Conservation (phyloP, 2,329 filamentous ascomycete species). For the Decorospora gaudefroyi region DNA sequence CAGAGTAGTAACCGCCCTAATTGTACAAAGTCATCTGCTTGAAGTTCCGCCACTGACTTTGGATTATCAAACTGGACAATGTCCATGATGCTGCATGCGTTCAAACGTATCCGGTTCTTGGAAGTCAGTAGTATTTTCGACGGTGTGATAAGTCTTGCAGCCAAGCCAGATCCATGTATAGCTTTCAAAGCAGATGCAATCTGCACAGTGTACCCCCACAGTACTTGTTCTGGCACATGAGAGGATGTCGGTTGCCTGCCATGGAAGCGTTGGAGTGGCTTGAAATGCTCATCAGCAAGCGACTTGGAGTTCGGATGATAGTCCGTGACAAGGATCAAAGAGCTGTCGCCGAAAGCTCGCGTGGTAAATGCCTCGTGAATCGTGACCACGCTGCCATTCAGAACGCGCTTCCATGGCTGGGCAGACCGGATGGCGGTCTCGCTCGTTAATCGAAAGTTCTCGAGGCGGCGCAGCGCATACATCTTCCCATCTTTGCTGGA, state of each 20-base stretch:
- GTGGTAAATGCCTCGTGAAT: conserved; percentile 94
- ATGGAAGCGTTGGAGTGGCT: conserved; percentile 47
- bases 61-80: conserved; percentile 80
- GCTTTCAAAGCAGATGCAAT: conserved; percentile 84
- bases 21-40: conserved; percentile 83
- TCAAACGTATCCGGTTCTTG: conserved; percentile 86
- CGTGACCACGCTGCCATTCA: conserved; percentile 79
- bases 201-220: conserved; percentile 94
- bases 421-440: conserved; percentile 85
- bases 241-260: conserved; percentile 43
- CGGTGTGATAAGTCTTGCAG: conserved; percentile 81
- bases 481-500: conserved; percentile 85
- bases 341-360: conserved; percentile 89
- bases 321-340: conserved; percentile 89
- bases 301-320: conserved; percentile 93
- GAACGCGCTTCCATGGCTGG: conserved; percentile 85
- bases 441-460: conserved; percentile 86
- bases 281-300: conserved; percentile 78
- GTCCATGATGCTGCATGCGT: conserved; percentile 86
- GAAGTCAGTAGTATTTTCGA: conserved; percentile 89
- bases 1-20: conserved; percentile 85
- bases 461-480: conserved; percentile 85
- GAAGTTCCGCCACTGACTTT: conserved; percentile 72
- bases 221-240: conserved; percentile 66
- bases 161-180: conserved; percentile 79